phyloP scores from a whole-genome alignment of 2,329 filamentous ascomycete species.

The Penicillium hordei region DNA sequence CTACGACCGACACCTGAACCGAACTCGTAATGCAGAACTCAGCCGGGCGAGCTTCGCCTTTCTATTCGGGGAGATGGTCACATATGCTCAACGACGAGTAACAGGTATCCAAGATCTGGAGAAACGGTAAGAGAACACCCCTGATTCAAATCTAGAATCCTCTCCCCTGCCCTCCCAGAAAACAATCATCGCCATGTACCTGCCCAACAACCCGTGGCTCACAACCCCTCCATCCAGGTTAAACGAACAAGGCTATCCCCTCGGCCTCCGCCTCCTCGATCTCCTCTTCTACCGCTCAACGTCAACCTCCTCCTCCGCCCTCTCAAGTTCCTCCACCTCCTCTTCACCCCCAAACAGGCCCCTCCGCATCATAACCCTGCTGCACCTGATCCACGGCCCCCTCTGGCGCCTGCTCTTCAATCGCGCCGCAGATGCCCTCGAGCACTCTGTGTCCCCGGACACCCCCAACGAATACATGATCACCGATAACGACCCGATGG shows the following conservation, averaged over 20 bases:
- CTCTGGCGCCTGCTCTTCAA: conserved; percentile 92
- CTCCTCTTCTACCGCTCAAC: conserved; percentile 82
- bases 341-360: conserved; percentile 72
- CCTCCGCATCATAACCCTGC: conserved; percentile 81
- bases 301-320: conserved; percentile 82
- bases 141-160: neutral
- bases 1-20: conserved; percentile 92
- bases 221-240: conserved; percentile 54
- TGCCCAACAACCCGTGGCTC: neutral
- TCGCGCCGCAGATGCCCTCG: conserved; percentile 85
- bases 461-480: conserved; percentile 98
- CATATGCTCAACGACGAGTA: conserved; percentile 86
- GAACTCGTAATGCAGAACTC: conserved; percentile 81
- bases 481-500: conserved; percentile 93
- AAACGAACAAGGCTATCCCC: conserved; percentile 87
- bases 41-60: conserved; percentile 95
- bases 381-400: conserved; percentile 92
- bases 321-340: conserved; percentile 72
- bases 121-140: conserved; percentile 63
- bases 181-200: neutral
- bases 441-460: conserved; percentile 77
- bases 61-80: conserved; percentile 94
- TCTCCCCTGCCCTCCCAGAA: neutral
- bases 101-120: conserved; percentile 93
- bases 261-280: conserved; percentile 92